A percentile compares a stretch with the other conserved stretches of the same genome.
Conservation (phyloP, 805 yeast genomes). For the Candida orba region DNA sequence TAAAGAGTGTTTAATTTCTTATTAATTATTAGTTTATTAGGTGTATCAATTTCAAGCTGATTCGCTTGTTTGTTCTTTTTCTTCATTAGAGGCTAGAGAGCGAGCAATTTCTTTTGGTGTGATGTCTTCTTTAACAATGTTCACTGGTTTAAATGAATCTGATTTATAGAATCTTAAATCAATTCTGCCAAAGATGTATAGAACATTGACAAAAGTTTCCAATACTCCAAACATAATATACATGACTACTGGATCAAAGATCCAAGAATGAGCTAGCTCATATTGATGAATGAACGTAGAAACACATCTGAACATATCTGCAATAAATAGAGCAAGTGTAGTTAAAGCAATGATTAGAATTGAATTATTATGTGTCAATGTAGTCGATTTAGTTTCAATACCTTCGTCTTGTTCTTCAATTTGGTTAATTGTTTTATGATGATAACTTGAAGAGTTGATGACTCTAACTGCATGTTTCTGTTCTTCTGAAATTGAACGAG, state of each 20-base stretch:
- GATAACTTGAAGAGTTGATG: conserved; percentile 49
- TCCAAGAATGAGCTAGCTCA: conserved; percentile 32
- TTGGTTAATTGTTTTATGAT: conserved; percentile 25
- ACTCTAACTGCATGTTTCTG: conserved; percentile 44
- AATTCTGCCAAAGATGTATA: conserved; percentile 56
- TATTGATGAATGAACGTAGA: conserved; percentile 33
- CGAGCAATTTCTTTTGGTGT: background rate
- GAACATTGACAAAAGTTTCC: conserved; percentile 49
- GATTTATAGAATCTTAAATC: conserved; percentile 80
- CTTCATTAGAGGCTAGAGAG: background rate
- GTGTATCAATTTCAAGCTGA: background rate
- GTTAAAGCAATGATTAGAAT: conserved; percentile 36
- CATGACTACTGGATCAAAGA: conserved; percentile 52
- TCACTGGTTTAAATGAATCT: conserved; percentile 32
- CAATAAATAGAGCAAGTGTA: conserved; percentile 42
- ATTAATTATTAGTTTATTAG: conserved; percentile 1
- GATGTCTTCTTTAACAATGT: background rate
- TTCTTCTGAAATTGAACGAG: conserved; percentile 27
- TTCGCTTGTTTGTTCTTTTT: background rate
- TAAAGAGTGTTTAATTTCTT: background rate
- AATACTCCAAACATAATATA: conserved; percentile 63
- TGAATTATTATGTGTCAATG: conserved; percentile 26
- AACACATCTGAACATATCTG: conserved; percentile 44
- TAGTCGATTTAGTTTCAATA: background rate
- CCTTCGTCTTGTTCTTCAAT: conserved; percentile 4